Evolutionary conservation across 1,284 basidiomycete species (phyloP).

Genomic region (Ceratobasidium sp.): DNA sequence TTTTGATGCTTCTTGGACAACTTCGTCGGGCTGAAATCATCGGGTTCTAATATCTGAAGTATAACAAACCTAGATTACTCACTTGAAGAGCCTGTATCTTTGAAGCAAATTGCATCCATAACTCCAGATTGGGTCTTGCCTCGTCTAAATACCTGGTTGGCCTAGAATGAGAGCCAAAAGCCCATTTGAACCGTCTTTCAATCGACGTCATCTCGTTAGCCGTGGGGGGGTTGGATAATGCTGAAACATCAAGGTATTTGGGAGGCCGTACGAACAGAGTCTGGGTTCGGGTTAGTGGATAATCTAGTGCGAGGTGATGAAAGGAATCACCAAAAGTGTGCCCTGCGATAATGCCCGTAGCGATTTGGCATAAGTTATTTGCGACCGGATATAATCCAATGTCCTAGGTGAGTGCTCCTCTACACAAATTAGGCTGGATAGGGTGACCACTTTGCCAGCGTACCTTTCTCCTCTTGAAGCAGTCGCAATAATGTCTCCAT

Average conservation of each 20-base stretch:
- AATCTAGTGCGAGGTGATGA: neutral
- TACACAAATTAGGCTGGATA: neutral
- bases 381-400: conserved; percentile 12
- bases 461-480: conserved; percentile 15
- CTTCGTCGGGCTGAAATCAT: neutral
- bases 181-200: conserved; percentile 74
- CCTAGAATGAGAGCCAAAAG: conserved; percentile 63
- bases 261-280: conserved; percentile 53
- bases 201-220: conserved; percentile 49
- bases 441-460: neutral
- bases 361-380: conserved; percentile 25
- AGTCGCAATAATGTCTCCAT: conserved; percentile 57
- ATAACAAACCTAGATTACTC: neutral
- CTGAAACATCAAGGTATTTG: conserved; percentile 49
- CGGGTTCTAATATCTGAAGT: conserved; percentile 2
- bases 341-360: conserved; percentile 36
- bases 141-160: conserved; percentile 54
- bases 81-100: conserved; percentile 30
- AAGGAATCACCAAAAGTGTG: conserved; percentile 34
- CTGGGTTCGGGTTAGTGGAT: conserved; percentile 25
- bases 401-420: neutral
- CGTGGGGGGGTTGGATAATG: conserved; percentile 8
- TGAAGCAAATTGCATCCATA: conserved; percentile 46
- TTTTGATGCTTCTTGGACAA: conserved; percentile 21
- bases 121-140: conserved; percentile 55